Conservation (phyloP, 176 grass and related monocot genomes). For the Rhynchospora pubera region DNA sequence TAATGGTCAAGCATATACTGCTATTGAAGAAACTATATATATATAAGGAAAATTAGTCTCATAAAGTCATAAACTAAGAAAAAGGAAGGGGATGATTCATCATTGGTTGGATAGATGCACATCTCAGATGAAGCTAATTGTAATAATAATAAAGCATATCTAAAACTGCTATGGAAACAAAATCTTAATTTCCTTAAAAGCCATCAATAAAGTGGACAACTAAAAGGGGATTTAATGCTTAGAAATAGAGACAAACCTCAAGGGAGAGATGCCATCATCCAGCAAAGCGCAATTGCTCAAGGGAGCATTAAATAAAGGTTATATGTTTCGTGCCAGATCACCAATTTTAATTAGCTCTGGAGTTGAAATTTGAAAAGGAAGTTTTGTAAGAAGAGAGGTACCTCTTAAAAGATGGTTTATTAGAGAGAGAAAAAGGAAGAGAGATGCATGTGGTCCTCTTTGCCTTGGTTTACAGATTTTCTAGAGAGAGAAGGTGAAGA, state of each 20-base stretch:
- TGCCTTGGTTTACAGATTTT: neutral
- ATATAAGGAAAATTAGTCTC: too few relatives aligned
- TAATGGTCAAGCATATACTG: neutral
- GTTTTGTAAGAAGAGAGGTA: slow-evolving; percentile 2
- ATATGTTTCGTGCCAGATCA: neutral
- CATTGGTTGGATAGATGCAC: neutral
- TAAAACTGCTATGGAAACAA: neutral
- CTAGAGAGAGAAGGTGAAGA: slow-evolving; percentile 5
- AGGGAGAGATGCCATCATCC: slow-evolving; percentile 9
- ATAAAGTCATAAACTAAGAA: neutral
- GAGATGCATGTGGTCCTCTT: slow-evolving; percentile 13
- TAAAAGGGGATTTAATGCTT: neutral
- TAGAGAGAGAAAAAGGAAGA: slow-evolving; percentile 15
- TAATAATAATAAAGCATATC: neutral
- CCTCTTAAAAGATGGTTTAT: slow-evolving; percentile 21
- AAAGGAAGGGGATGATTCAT: neutral
- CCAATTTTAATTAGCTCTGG: neutral
- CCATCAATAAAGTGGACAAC: neutral
- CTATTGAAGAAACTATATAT: neutral
- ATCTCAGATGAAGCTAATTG: neutral
- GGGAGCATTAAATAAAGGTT: slow-evolving; percentile 17
- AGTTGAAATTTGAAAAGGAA: slow-evolving; percentile 12
- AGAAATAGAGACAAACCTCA: slow-evolving; percentile 22
- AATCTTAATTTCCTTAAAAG: neutral
- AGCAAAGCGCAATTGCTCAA: slow-evolving; percentile 2